These are phyloP conservation scores for Thalassia testudinum DNA, from an alignment of 116 monocot species.

Conservation along the genomic window DNA sequence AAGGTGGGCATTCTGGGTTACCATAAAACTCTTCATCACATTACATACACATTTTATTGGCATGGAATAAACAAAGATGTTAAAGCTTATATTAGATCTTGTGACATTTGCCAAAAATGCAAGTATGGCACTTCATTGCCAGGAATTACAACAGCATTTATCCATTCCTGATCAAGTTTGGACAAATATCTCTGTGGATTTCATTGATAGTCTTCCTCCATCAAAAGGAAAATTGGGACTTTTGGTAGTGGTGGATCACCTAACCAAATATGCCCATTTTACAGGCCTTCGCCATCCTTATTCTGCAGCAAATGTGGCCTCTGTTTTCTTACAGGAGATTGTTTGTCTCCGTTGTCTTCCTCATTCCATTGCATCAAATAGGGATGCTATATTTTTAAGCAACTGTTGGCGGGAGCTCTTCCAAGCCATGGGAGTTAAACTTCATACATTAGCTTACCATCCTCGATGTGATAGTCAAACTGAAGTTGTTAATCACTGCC, in stretches of 20 bases:
- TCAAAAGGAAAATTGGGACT: not conserved
- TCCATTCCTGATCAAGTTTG: not conserved
- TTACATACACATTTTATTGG: not conserved
- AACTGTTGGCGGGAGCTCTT: not conserved
- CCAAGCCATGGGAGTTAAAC: not conserved
- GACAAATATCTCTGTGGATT: not conserved
- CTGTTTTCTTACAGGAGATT: not conserved
- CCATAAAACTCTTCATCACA: not conserved
- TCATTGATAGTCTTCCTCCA: not conserved
- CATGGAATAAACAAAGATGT: not conserved
- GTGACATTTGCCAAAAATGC: not conserved
- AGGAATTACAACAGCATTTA: not conserved
- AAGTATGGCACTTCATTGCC: not conserved
- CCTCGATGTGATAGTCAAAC: not conserved
- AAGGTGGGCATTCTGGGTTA: not conserved
- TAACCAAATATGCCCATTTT: not conserved
- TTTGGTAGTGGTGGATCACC: slow-evolving; percentile 1
- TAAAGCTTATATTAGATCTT: not conserved
- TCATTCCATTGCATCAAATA: not conserved
- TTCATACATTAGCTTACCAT: not conserved
- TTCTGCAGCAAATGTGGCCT: not conserved
- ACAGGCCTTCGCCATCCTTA: not conserved
- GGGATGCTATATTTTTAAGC: not conserved
- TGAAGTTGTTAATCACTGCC: not conserved
- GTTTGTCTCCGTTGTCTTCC: slow-evolving; percentile 6